Conservation (phyloP, 2,329 filamentous ascomycete genomes). For the Pyrenochaeta sp. region DNA sequence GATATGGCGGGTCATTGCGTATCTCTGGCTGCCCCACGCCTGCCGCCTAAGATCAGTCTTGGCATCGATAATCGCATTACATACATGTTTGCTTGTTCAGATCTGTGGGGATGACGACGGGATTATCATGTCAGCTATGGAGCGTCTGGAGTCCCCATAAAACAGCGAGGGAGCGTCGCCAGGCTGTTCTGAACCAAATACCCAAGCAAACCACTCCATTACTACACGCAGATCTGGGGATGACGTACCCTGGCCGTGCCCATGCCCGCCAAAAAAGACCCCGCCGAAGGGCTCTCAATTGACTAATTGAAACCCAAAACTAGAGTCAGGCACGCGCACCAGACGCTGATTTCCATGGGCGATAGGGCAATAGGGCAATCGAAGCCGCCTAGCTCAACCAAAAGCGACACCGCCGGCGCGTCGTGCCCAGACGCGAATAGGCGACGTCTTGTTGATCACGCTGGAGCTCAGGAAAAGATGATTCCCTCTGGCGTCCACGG, state of each 20-base stretch:
- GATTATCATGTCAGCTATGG: conserved; percentile 7
- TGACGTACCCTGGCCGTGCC: not conserved
- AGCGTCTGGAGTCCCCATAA: not conserved
- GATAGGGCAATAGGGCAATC: conserved; percentile 14
- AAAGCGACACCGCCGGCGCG: conserved; percentile 27
- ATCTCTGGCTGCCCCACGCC: conserved; percentile 24
- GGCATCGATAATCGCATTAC: conserved; percentile 33
- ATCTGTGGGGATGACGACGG: not conserved
- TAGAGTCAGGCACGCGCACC: conserved; percentile 30
- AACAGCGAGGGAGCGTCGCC: not conserved
- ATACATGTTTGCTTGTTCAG: conserved; percentile 21
- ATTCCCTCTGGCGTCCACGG: conserved; percentile 17
- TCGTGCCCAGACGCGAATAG: conserved; percentile 34
- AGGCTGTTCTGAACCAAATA: not conserved
- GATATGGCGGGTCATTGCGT: not conserved
- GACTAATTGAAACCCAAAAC: conserved; percentile 35
- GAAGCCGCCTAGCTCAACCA: conserved; percentile 11
- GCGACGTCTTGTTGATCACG: conserved; percentile 31
- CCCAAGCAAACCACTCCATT: not conserved
- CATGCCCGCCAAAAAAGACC: conserved; percentile 2
- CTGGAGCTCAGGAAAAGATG: conserved; percentile 31
- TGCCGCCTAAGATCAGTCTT: conserved; percentile 21
- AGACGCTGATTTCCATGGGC: conserved; percentile 15
- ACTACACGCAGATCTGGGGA: not conserved
- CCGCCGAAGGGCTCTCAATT: conserved; percentile 29